Conservation (phyloP, 2,329 filamentous ascomycete genomes). For the Aspergillus intermedius region DNA sequence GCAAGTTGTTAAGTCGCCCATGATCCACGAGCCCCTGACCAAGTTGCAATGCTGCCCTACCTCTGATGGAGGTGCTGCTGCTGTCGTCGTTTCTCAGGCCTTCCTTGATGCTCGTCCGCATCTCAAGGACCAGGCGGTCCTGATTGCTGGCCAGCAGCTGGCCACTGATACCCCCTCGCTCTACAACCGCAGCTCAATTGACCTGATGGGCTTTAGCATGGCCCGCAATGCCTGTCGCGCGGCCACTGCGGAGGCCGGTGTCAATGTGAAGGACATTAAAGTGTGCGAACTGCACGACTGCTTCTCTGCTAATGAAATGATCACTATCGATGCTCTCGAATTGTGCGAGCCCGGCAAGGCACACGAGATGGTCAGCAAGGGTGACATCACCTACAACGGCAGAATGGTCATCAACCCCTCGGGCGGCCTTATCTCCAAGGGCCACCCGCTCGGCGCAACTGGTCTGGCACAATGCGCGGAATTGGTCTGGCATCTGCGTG, state of each 20-base stretch:
- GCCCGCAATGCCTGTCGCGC: constrained; percentile 60
- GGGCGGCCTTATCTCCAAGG: constrained; percentile 91
- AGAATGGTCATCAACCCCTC: constrained; percentile 83
- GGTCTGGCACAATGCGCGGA: constrained; percentile 95
- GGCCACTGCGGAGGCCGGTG: constrained; percentile 65
- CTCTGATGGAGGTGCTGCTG: constrained; percentile 83
- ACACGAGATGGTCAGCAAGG: constrained; percentile 78
- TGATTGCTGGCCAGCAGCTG: constrained; percentile 80
- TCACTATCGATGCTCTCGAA: constrained; percentile 78
- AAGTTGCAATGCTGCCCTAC: constrained; percentile 99
- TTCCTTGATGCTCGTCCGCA: constrained; percentile 83
- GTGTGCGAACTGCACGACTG: constrained; percentile 95
- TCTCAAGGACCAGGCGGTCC: constrained; percentile 72
- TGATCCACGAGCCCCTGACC: constrained; percentile 80
- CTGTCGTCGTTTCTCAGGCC: constrained; percentile 77
- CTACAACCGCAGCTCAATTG: constrained; percentile 74
- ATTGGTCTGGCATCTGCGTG: constrained; percentile 88
- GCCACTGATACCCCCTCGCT: constrained; percentile 76
- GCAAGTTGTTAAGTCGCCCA: constrained; percentile 67
- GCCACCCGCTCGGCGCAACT: constrained; percentile 86
- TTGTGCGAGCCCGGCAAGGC: constrained; percentile 74
- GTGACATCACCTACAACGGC: constrained; percentile 87
- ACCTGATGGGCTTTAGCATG: constrained; percentile 88
- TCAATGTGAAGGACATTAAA: constrained; percentile 60
- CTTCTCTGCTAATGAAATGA: constrained; percentile 92